Percentiles rank a stretch among this genome's conserved stretches.
Conservation (phyloP, 1,284 basidiomycete genomes). For the Flammula alnicola region DNA sequence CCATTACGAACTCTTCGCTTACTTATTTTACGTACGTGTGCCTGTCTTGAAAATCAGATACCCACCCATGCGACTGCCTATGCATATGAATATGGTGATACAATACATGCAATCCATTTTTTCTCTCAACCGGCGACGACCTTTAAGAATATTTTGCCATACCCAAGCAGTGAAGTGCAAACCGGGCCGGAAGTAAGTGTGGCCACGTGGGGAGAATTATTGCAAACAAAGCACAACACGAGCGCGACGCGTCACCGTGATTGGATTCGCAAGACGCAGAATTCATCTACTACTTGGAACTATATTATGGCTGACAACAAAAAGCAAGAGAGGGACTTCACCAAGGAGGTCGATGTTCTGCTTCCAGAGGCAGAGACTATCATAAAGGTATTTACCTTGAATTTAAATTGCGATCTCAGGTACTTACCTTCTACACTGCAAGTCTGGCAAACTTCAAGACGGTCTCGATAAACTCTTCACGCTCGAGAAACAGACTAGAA, state of each 20-base stretch:
- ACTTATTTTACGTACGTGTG: slow-evolving; percentile 41
- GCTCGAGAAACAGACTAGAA: slow-evolving; percentile 96
- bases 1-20: slow-evolving; percentile 35
- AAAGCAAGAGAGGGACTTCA: slow-evolving; percentile 81
- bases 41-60: slow-evolving; percentile 40
- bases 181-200: slow-evolving; percentile 18
- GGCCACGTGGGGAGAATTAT: slow-evolving; percentile 23
- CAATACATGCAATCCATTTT: slow-evolving; percentile 34
- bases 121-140: slow-evolving; percentile 14
- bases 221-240: slow-evolving; percentile 46
- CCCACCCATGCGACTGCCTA: slow-evolving; percentile 22
- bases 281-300: slow-evolving; percentile 40
- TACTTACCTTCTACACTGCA: slow-evolving; percentile 30
- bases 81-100: slow-evolving; percentile 30
- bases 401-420: slow-evolving; percentile 5
- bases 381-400: slow-evolving; percentile 50
- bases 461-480: slow-evolving; percentile 89
- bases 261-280: slow-evolving; percentile 31
- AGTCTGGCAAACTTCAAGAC: slow-evolving; percentile 81
- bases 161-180: neutral
- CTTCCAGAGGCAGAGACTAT: slow-evolving; percentile 59
- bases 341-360: slow-evolving; percentile 68
- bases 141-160: slow-evolving; percentile 3
- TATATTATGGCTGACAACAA: slow-evolving; percentile 74
- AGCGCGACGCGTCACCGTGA: slow-evolving; percentile 72